phyloP scores from a whole-genome alignment of 1,284 basidiomycete genomes.

The Puccinia coronata region DNA sequence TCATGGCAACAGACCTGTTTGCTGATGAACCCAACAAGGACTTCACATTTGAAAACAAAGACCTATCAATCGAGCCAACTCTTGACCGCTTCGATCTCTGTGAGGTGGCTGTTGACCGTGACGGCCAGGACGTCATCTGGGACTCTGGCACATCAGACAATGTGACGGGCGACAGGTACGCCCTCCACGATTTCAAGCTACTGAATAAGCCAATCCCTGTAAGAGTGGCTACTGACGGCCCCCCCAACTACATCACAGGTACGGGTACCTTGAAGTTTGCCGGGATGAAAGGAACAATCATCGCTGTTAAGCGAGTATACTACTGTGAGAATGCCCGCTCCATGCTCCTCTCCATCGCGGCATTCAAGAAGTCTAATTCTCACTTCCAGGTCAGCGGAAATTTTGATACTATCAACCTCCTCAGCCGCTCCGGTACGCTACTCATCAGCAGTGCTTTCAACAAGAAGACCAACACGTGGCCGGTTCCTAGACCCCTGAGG shows the following conservation, averaged over 20 bases:
- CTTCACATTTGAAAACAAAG: neutral
- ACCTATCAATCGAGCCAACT: neutral
- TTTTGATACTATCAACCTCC: neutral
- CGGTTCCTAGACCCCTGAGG: neutral
- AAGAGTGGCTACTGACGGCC: constrained; percentile 3
- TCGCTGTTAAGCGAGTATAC: too few species aligned
- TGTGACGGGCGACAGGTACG: constrained; percentile 1
- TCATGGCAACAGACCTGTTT: neutral
- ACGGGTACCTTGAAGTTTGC: too few species aligned
- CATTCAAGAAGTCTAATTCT: neutral
- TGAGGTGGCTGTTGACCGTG: neutral
- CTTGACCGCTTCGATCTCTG: neutral
- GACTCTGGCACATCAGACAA: neutral
- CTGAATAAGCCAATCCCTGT: neutral
- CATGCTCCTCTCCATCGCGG: neutral
- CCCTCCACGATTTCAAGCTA: neutral
- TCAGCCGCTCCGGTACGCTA: neutral
- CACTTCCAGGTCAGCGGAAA: neutral
- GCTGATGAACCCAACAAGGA: neutral
- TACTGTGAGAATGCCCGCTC: neutral
- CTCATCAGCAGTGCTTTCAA: neutral
- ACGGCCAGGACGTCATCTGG: neutral
- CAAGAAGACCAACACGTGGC: neutral
- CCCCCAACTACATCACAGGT: constrained; percentile 10
- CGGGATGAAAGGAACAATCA: too few species aligned